Conservation (phyloP, 2,329 filamentous ascomycete species). For the Phyllosticta paracitricarpa region DNA sequence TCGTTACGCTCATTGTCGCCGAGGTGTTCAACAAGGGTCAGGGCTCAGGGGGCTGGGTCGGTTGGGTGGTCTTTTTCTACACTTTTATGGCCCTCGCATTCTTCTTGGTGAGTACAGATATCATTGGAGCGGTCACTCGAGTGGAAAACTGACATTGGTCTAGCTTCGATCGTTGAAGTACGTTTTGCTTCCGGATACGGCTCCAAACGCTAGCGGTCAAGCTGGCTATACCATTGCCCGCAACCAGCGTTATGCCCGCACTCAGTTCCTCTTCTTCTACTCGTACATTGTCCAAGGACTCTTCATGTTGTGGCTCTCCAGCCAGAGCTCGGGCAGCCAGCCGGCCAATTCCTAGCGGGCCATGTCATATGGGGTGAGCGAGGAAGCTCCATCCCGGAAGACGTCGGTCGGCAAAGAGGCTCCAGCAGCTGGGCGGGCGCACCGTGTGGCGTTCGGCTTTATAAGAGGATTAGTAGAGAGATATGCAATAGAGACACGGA, state of each 20-base stretch:
- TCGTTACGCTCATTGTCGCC: slow-evolving; percentile 71
- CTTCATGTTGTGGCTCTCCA: slow-evolving; percentile 66
- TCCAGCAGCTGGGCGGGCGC: too few species aligned
- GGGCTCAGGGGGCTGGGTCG: slow-evolving; percentile 77
- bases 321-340: slow-evolving; percentile 1
- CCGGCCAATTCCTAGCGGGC: not conserved
- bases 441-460: too few species aligned
- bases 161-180: slow-evolving; percentile 93
- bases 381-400: too few species aligned
- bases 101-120: slow-evolving; percentile 60
- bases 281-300: slow-evolving; percentile 88
- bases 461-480: too few species aligned
- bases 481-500: too few species aligned
- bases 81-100: slow-evolving; percentile 91
- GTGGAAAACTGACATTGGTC: slow-evolving; percentile 3
- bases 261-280: slow-evolving; percentile 88
- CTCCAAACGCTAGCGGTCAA: slow-evolving; percentile 49
- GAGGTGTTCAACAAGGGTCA: slow-evolving; percentile 68
- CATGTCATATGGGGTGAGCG: not conserved
- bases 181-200: slow-evolving; percentile 79
- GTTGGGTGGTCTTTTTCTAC: slow-evolving; percentile 83
- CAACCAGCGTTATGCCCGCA: slow-evolving; percentile 76
- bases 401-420: too few species aligned
- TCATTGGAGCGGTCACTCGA: not conserved
- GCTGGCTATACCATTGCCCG: slow-evolving; percentile 64